These are phyloP conservation scores for Apodospora peruviana DNA, from an alignment of 495 filamentous ascomycete genomes.

Conservation along the genomic window DNA sequence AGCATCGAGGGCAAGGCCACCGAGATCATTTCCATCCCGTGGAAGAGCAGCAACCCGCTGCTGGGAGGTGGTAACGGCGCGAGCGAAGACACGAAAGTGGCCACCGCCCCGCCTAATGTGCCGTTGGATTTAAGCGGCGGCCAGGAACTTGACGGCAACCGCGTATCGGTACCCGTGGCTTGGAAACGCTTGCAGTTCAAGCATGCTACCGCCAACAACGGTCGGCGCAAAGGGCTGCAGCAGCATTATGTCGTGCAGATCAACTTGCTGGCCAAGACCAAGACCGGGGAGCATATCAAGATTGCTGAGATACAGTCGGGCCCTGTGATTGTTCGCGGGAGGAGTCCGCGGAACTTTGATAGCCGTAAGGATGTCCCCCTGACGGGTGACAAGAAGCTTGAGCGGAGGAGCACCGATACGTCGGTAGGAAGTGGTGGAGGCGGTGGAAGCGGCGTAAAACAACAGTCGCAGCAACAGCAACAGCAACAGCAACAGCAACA, in stretches of 20 bases:
- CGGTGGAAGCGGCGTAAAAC: neutral
- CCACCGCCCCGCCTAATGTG: conserved; percentile 49
- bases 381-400: conserved; percentile 40
- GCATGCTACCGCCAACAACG: conserved; percentile 83
- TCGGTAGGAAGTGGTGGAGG: neutral
- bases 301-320: conserved; percentile 58
- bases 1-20: conserved; percentile 83
- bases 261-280: conserved; percentile 53
- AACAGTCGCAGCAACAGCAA: conserved; percentile 6
- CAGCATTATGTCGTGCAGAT: conserved; percentile 67
- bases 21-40: conserved; percentile 89
- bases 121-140: conserved; percentile 68
- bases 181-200: conserved; percentile 94
- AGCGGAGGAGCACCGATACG: conserved; percentile 16
- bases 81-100: conserved; percentile 40
- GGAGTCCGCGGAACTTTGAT: conserved; percentile 66
- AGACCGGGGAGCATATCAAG: conserved; percentile 53
- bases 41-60: conserved; percentile 71
- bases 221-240: conserved; percentile 63
- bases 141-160: conserved; percentile 58
- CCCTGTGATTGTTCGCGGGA: conserved; percentile 62
- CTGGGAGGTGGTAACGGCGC: conserved; percentile 37
- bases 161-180: conserved; percentile 70
- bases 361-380: conserved; percentile 61
- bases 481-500: conserved; percentile 4